A percentile compares a stretch with the other conserved stretches of the same genome.
Conservation (phyloP, 179 eudicot species). For the Amaranthus tricolor region DNA sequence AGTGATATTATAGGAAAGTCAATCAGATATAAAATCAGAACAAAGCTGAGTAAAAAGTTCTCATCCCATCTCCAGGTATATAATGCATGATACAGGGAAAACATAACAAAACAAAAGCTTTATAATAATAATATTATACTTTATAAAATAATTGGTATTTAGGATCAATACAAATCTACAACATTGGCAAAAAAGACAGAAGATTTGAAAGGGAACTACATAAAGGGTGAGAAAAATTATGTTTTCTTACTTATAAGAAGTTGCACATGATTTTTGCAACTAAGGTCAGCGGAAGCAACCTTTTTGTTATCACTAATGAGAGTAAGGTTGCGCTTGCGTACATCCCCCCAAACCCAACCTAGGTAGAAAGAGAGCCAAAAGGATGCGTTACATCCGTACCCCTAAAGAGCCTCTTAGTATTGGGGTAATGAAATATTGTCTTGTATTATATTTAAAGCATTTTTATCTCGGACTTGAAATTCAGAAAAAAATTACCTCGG, state of each 20-base stretch:
- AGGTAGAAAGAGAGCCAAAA: no score
- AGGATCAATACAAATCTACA: background rate
- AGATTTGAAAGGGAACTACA: background rate
- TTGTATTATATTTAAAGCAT: background rate
- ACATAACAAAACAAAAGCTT: constrained; percentile 1
- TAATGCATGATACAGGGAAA: background rate
- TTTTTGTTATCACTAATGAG: no score
- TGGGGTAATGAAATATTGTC: no score
- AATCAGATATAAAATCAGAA: background rate
- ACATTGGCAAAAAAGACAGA: background rate
- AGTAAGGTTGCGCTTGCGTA: no score
- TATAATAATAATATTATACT: no score
- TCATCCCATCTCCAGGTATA: background rate
- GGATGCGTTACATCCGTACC: no score
- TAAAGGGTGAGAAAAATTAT: background rate
- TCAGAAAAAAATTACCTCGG: constrained; percentile 57
- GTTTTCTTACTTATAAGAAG: no score
- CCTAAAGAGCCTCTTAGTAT: no score
- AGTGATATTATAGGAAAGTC: background rate
- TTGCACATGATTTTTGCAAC: no score
- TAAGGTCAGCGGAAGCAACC: no score
- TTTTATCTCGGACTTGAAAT: background rate
- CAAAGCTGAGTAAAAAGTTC: background rate
- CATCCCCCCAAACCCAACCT: no score
- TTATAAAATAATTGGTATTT: background rate